Base-by-base conservation (phyloP, 805 yeast genomes). In the Myxozyma neotropica region DNA sequence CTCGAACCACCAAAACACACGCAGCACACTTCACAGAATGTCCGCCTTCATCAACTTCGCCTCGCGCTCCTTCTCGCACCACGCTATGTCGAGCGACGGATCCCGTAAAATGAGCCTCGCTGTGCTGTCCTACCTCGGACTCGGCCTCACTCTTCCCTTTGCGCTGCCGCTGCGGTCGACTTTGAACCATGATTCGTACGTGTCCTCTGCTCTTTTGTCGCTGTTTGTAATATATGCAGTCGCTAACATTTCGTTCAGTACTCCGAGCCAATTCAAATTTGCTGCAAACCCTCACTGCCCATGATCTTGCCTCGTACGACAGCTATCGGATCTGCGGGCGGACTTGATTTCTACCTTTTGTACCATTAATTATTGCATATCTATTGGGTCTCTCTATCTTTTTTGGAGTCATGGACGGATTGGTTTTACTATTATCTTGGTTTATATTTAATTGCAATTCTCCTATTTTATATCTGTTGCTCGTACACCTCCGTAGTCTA, bases 121-220 rank as follows among this genome's bases (percentile, higher is more conserved):
- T 26, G 40, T 62, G 42, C 46, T 62, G 24, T 62, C 66, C 23
- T 62, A 62, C 42, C 17, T 62, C 45, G 66, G 61, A 26, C 52
- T 55, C 17, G 66, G 66, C 23, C 27, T 62, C 51, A 62, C 66
- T 3, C 57, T 62, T 10, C 66, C 66, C 4, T 62, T 62, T 29
- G 61, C 59, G 5, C 52, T 62, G 24, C 66, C 66, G 7, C 51
- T 56, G 8, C 43, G 50, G 29, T 59, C 65, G 5, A 36, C 55
- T 7, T 39, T 62, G 42, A 45, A 23, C 24, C 48, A 55, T 31
- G 55, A 59, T 21, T 4, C 49, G 59, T 59, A 53, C 15, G 62
- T 58, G n/a, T 40, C 13, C 33, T 21, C 19, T 13, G 38, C 7
- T 6, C 24, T 54, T 19, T n/a, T 19, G 10, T 19, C 10, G 21